Conservation (phyloP, 2,329 filamentous ascomycete species). For the Hirsutella thompsonii region DNA sequence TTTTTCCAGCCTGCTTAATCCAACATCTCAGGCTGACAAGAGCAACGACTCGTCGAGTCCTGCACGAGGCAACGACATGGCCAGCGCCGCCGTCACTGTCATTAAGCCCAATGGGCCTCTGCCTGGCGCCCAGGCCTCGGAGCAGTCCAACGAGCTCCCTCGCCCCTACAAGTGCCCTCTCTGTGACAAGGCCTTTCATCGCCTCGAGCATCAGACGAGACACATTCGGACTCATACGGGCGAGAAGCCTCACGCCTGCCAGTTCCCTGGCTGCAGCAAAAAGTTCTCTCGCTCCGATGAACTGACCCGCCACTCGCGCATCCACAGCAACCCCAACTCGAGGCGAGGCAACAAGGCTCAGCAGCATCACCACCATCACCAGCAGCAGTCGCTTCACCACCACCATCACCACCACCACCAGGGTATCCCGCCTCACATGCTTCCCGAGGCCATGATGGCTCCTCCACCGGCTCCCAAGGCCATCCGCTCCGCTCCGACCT, state of each 20-base stretch:
- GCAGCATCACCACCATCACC: constrained; percentile 22
- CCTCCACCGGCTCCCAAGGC: constrained; percentile 64
- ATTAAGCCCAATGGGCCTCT: constrained; percentile 51
- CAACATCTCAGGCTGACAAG: constrained; percentile 18
- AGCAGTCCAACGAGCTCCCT: constrained; percentile 58
- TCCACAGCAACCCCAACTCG: constrained; percentile 98
- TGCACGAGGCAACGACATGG: constrained; percentile 30
- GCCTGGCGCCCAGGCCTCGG: constrained; percentile 43
- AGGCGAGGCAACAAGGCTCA: constrained; percentile 76
- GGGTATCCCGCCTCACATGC: constrained; percentile 29
- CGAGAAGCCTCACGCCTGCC: constrained; percentile 95
- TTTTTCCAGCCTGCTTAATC: constrained; percentile 65
- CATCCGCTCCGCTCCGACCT: constrained; percentile 78
- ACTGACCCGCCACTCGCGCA: constrained; percentile 89
- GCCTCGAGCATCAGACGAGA: constrained; percentile 79
- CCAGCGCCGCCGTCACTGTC: constrained; percentile 35
- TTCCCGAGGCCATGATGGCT: constrained; percentile 58
- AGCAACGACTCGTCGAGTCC: constrained; percentile 5
- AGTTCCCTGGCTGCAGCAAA: constrained; percentile 91
- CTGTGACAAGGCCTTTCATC: constrained; percentile 97
- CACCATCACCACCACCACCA: constrained; percentile 22
- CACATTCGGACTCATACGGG: constrained; percentile 97
- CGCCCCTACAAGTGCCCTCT: constrained; percentile 97
- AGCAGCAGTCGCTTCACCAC: constrained; percentile 25
- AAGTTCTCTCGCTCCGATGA: constrained; percentile 95